Conservation (phyloP, 495 filamentous ascomycete species). For the Staphylotrichum tortipilum region DNA sequence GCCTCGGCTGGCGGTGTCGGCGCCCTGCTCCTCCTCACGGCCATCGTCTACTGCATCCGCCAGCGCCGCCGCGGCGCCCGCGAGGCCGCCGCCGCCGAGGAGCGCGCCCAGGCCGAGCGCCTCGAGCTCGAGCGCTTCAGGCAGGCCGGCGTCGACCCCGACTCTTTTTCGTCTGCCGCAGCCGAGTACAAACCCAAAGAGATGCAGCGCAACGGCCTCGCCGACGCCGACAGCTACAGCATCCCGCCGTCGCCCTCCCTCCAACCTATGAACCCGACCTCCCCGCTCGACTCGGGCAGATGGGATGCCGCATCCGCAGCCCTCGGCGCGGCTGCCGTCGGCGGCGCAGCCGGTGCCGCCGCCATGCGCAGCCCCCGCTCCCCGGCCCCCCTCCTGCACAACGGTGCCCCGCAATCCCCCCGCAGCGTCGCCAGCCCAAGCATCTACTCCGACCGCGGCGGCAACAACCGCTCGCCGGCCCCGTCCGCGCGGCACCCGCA, state of each 20-base stretch:
- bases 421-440: slow-evolving; percentile 16
- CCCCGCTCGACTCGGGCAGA: slow-evolving; percentile 8
- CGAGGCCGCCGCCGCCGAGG: slow-evolving; percentile 51
- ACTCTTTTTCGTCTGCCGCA: slow-evolving; percentile 32
- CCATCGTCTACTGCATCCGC: slow-evolving; percentile 54
- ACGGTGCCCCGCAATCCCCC: slow-evolving; percentile 17
- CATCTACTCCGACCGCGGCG: neutral
- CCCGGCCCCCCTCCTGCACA: neutral
- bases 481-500: neutral
- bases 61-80: slow-evolving; percentile 57
- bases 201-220: slow-evolving; percentile 25
- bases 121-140: slow-evolving; percentile 53
- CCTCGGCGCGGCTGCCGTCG: slow-evolving; percentile 3
- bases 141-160: slow-evolving; percentile 37
- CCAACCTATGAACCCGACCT: slow-evolving; percentile 7
- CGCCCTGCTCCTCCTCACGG: slow-evolving; percentile 37
- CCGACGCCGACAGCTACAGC: slow-evolving; percentile 27
- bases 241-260: slow-evolving; percentile 27
- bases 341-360: slow-evolving; percentile 17
- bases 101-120: slow-evolving; percentile 49
- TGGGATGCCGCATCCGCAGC: neutral
- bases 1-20: slow-evolving; percentile 44
- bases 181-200: slow-evolving; percentile 34
- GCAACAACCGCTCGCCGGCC: slow-evolving; percentile 8
- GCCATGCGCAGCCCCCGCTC: slow-evolving; percentile 21